Base-by-base conservation (phyloP, 2,329 filamentous ascomycete genomes). In the Xylariaceae sp. region DNA sequence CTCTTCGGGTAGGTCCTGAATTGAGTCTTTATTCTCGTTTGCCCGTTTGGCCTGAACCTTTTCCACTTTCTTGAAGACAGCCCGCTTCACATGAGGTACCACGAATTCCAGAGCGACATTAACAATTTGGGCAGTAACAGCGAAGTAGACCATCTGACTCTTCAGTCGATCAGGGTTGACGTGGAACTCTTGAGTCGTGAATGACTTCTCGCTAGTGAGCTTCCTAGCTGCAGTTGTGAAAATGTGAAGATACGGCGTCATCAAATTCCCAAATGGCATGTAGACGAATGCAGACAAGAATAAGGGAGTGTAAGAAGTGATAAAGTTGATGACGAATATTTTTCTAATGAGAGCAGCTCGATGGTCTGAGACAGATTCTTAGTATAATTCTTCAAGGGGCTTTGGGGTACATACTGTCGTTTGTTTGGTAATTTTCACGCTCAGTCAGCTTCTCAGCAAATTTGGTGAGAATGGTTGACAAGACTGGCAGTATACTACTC, bases 261-360 rank as follows among this genome's bases (percentile, higher is more conserved):
- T 85, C 41, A 92, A 75, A 58, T 87, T 86, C 12, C 91, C 94
- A 67, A 98, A 98, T 0, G 94, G 94, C 17, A 96, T 91, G 68
- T 97, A 98, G 61, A 97, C 87, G 66, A 97, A 98, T 0, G 93
- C 91, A 0, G 93, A 97, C 16, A 98, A 83, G 70, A 96, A 88
- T n/a, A 96, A 88, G 1, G 92, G 90, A 49, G 96, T 86, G 72
- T 97, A 98, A 0, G 93, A 96, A 5, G 92, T 96, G 75, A 98
- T 94, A 75, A 97, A 96, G 78, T 97, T 96, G 69, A 98, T 85
- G 12, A 98, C 87, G 69, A 99, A 98, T 29, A 96, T 89, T 79
- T 99, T 99, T 56, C 91, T 87, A 0, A 95, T 91, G 70, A 96
- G 84, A 1, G 93, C 90, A 17, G 90, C 86, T 58, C 96, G 87